These are phyloP conservation scores for Bonia amplexicaulis DNA, from an alignment of 176 grass and related monocot genomes.

Conservation along the genomic window DNA sequence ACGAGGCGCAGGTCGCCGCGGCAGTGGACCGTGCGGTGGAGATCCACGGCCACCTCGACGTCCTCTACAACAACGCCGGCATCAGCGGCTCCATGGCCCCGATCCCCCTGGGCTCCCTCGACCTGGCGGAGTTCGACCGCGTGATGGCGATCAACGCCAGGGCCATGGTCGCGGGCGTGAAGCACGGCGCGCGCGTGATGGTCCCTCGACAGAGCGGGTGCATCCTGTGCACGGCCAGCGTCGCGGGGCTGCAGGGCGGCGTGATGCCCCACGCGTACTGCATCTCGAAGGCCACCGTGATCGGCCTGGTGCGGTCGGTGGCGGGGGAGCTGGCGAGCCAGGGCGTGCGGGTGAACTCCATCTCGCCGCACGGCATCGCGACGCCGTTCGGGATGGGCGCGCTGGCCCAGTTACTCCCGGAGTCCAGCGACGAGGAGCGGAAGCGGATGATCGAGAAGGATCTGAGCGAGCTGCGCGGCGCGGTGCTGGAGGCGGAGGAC, in stretches of 20 bases:
- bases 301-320: not conserved
- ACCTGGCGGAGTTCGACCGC: conserved; percentile 45
- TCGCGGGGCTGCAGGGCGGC: not conserved
- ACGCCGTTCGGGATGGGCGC: not conserved
- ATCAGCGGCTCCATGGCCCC: not conserved
- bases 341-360: conserved; percentile 55
- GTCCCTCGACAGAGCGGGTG: conserved; percentile 29
- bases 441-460: not conserved
- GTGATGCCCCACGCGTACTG: not conserved
- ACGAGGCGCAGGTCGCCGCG: conserved; percentile 47
- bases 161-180: conserved; percentile 34
- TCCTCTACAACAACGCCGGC: conserved; percentile 58
- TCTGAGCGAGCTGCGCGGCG: too few relatives aligned
- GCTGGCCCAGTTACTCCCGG: too few relatives aligned
- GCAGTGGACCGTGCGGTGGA: conserved; percentile 43
- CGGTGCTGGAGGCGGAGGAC: conserved; percentile 30
- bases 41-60: conserved; percentile 47
- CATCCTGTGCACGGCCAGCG: conserved; percentile 59
- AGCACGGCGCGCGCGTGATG: conserved; percentile 69
- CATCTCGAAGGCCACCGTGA: not conserved
- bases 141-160: conserved; percentile 47
- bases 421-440: not conserved
- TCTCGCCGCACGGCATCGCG: conserved; percentile 30
- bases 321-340: conserved; percentile 29
- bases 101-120: not conserved